These are phyloP conservation scores for Stephania cephalantha DNA, from an alignment of 164 flowering plant species.

Conservation along the genomic window DNA sequence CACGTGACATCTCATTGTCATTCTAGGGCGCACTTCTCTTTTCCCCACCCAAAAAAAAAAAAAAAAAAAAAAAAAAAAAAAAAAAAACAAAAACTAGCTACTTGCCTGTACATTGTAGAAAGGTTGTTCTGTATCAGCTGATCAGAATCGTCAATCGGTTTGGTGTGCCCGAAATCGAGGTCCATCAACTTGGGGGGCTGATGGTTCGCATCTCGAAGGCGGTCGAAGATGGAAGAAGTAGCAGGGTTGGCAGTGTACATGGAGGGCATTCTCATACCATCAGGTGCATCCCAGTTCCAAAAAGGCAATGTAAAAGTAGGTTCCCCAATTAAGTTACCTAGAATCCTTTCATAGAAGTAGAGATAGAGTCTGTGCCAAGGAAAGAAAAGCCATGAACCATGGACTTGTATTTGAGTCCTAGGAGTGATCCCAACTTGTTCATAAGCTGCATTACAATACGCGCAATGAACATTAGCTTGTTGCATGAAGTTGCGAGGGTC, in stretches of 20 bases:
- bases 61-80: too few species aligned
- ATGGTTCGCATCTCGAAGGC: conserved; percentile 19
- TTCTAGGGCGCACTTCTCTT: too few species aligned
- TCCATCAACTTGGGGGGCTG: conserved; percentile 18
- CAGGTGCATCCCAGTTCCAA: conserved; percentile 66
- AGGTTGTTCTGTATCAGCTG: conserved; percentile 5
- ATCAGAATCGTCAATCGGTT: too few species aligned
- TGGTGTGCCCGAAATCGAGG: too few species aligned
- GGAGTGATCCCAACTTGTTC: conserved; percentile 35
- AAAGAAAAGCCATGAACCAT: conserved; percentile 58
- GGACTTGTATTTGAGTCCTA: conserved; percentile 42
- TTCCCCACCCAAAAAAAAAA: too few species aligned
- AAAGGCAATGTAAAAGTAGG: conserved; percentile 53
- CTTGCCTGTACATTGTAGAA: conserved; percentile 16
- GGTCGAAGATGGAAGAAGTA: conserved; percentile 34
- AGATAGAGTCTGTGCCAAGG: conserved; percentile 53
- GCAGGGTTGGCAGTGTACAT: conserved; percentile 20
- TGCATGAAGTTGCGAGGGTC: conserved; percentile 57
- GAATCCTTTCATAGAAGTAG: conserved; percentile 40
- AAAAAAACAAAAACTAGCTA: too few species aligned
- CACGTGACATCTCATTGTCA: too few species aligned
- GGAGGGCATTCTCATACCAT: conserved; percentile 53
- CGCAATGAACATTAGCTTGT: conserved; percentile 61
- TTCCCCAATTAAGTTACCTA: conserved; percentile 52
- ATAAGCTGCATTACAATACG: conserved; percentile 55